Conservation (phyloP, 495 filamentous ascomycete species). For the Neurospora sp. region DNA sequence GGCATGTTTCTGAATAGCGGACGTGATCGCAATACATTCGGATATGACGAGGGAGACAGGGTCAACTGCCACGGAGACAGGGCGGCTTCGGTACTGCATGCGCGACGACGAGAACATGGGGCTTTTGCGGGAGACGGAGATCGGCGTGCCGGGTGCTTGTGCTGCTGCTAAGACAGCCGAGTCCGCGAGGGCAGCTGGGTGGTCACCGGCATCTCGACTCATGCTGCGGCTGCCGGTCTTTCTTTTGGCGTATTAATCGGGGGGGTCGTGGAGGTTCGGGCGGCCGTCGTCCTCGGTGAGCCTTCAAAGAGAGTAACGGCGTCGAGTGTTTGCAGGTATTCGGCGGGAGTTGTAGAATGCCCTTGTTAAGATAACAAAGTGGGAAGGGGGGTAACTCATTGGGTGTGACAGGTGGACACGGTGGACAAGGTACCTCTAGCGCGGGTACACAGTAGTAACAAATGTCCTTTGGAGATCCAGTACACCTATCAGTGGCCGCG, state of each 20-base stretch:
- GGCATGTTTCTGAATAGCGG: constrained; percentile 95
- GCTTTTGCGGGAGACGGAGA: constrained; percentile 9
- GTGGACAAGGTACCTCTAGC: not conserved
- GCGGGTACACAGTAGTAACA: not conserved
- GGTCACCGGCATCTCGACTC: constrained; percentile 31
- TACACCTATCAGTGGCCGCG: not conserved
- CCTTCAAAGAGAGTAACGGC: not conserved
- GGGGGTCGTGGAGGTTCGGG: not conserved
- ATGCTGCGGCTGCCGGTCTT: constrained; percentile 21
- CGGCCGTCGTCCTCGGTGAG: not conserved
- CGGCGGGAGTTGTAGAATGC: not conserved
- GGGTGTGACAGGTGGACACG: not conserved
- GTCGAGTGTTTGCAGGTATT: not conserved
- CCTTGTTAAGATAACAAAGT: not conserved
- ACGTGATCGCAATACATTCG: constrained; percentile 98
- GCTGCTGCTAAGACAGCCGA: constrained; percentile 13
- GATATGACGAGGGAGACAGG: constrained; percentile 93
- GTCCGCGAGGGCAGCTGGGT: constrained; percentile 27
- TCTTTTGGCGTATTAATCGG: not conserved
- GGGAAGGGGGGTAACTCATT: not conserved
- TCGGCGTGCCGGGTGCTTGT: constrained; percentile 9
- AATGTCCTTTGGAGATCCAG: not conserved
- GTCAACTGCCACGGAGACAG: constrained; percentile 73
- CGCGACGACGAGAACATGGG: constrained; percentile 22
- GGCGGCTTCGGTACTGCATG: constrained; percentile 40